phyloP scores from a whole-genome alignment of 225 moss, liverwort and hornwort species.

The Physcomitrium patens region DNA sequence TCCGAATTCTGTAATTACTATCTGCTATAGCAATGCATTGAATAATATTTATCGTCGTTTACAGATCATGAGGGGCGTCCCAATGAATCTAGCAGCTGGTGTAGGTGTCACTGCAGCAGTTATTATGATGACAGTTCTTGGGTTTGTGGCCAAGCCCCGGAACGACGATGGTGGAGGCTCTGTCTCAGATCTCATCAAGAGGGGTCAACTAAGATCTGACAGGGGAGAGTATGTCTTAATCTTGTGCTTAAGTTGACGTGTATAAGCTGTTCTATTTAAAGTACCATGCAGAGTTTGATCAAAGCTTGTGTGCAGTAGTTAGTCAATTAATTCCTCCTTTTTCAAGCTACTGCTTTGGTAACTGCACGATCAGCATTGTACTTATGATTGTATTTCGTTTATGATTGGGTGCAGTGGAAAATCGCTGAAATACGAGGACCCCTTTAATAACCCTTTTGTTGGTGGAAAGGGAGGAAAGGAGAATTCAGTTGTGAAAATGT shows the following conservation, averaged over 20 bases:
- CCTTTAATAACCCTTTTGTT: constrained; percentile 90
- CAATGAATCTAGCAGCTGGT: constrained; percentile 86
- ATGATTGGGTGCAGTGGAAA: constrained; percentile 62
- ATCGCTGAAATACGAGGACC: constrained; percentile 80
- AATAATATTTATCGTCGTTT: constrained; percentile 14
- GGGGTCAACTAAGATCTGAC: constrained; percentile 93
- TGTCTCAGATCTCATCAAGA: constrained; percentile 88
- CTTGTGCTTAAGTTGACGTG: constrained; percentile 9
- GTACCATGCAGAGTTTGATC: not conserved
- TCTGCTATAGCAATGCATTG: not conserved
- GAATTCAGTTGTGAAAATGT: constrained; percentile 85
- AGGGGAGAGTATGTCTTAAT: constrained; percentile 81
- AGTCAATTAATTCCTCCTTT: not conserved
- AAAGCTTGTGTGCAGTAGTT: not conserved
- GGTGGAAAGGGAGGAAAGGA: constrained; percentile 62
- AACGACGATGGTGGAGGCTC: constrained; percentile 70
- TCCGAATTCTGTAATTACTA: not conserved
- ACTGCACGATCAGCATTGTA: not conserved
- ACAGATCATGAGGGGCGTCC: constrained; percentile 78
- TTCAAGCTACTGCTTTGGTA: constrained; percentile 3
- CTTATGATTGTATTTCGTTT: constrained; percentile 21
- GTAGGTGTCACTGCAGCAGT: constrained; percentile 84
- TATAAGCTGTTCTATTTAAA: not conserved
- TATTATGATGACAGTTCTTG: constrained; percentile 84
- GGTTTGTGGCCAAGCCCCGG: constrained; percentile 88